Percentiles rank a stretch among this genome's conserved stretches.
phyloP scores from a whole-genome alignment of 164 flowering plant genomes.

The Euptelea pleiosperma region DNA sequence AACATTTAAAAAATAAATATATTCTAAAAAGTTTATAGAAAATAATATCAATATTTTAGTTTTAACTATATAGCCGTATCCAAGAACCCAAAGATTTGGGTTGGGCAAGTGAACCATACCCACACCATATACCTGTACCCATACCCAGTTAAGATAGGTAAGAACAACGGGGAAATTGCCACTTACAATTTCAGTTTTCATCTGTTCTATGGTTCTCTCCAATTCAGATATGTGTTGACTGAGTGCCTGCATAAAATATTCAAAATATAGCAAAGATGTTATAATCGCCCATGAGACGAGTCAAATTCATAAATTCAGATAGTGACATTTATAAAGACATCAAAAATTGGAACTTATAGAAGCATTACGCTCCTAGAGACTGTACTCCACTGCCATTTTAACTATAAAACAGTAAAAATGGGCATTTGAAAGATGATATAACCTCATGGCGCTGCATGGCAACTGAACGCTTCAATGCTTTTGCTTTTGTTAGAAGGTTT shows the following conservation, averaged over 20 bases:
- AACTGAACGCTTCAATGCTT: conserved; percentile 87
- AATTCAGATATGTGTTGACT: conserved; percentile 86
- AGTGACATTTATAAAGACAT: background rate
- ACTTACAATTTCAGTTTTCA: conserved; percentile 69
- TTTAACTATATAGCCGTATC: too few relatives aligned
- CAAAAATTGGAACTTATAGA: background rate
- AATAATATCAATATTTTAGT: too few relatives aligned
- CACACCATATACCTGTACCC: too few relatives aligned
- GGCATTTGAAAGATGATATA: conserved; percentile 14
- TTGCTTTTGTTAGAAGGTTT: conserved; percentile 90
- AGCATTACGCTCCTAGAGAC: background rate
- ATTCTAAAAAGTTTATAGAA: too few relatives aligned
- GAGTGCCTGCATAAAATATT: conserved; percentile 66
- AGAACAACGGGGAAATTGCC: conserved; percentile 3
- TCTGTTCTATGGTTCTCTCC: conserved; percentile 69
- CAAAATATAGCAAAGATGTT: background rate
- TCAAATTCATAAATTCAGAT: background rate
- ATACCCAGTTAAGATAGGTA: background rate
- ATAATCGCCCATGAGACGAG: too few relatives aligned
- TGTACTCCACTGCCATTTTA: background rate
- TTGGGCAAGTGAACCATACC: too few relatives aligned
- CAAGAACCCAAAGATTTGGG: too few relatives aligned
- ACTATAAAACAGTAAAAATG: background rate
- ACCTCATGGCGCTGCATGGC: conserved; percentile 99
- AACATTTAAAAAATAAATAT: too few relatives aligned